Conservation (phyloP, 2,329 filamentous ascomycete genomes). For the Trichoderma sp. region DNA sequence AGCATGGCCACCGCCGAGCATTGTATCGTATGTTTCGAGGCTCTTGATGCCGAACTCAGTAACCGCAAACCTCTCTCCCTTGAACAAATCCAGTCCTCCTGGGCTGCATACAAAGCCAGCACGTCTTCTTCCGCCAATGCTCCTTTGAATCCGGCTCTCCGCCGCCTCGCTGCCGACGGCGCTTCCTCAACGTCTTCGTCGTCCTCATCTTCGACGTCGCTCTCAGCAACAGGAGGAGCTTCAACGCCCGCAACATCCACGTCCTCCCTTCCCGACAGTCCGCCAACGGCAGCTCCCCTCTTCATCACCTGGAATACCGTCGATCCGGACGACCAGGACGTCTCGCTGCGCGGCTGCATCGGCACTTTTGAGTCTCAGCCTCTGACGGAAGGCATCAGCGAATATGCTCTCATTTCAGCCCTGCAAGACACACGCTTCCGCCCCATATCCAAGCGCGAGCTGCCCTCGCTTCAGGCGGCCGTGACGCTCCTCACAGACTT, state of each 20-base stretch:
- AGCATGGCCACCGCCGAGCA: constrained; percentile 83
- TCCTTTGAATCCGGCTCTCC: constrained; percentile 47
- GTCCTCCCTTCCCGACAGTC: constrained; percentile 44
- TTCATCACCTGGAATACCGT: constrained; percentile 95
- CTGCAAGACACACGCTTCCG: constrained; percentile 66
- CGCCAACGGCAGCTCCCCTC: constrained; percentile 66
- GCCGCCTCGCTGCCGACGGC: constrained; percentile 45
- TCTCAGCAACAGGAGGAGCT: constrained; percentile 46
- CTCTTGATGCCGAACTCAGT: constrained; percentile 75
- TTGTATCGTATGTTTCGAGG: constrained; percentile 93
- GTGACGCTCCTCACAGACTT: constrained; percentile 88
- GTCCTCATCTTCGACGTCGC: constrained; percentile 45
- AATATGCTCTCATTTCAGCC: constrained; percentile 81
- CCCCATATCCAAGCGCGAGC: constrained; percentile 57
- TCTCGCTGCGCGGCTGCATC: constrained; percentile 87
- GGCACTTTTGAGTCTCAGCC: constrained; percentile 86
- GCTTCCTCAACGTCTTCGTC: constrained; percentile 42
- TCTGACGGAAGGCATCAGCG: constrained; percentile 71
- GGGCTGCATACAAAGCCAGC: constrained; percentile 44
- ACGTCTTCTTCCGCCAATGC: constrained; percentile 25
- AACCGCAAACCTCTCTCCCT: constrained; percentile 69
- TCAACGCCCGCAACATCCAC: constrained; percentile 53
- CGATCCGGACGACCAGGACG: constrained; percentile 37
- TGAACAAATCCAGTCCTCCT: constrained; percentile 70
- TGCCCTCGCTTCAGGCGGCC: constrained; percentile 63